These are phyloP conservation scores for Clohesyomyces aquaticus DNA, from an alignment of 495 filamentous ascomycete genomes.

Conservation along the genomic window DNA sequence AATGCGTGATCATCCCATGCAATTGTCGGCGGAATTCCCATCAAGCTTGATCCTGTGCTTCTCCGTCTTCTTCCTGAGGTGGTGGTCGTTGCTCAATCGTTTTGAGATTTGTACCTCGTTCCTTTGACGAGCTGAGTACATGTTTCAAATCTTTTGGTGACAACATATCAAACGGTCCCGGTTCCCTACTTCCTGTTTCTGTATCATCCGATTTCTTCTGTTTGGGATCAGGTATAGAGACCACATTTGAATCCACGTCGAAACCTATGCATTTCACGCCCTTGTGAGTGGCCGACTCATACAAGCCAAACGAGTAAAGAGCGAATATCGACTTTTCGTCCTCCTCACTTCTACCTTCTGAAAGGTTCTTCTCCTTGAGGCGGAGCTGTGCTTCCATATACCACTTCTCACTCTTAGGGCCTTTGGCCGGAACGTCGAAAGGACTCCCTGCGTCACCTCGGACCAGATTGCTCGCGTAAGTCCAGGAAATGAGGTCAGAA, in stretches of 20 bases:
- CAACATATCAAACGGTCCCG: not conserved
- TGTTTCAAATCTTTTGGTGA: not conserved
- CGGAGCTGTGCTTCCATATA: slow-evolving; percentile 4
- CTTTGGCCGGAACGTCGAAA: not conserved
- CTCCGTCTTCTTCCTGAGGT: slow-evolving; percentile 1
- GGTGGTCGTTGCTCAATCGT: not conserved
- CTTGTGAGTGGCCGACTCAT: not conserved
- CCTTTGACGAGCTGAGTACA: not conserved
- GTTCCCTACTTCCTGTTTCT: not conserved
- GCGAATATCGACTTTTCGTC: not conserved
- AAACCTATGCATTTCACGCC: not conserved
- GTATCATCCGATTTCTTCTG: not conserved
- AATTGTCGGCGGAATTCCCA: too few species aligned
- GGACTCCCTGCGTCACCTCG: not conserved
- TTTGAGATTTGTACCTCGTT: not conserved
- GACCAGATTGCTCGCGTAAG: not conserved
- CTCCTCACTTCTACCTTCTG: too few species aligned
- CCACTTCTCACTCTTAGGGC: not conserved
- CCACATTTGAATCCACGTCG: not conserved
- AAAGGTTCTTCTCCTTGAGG: slow-evolving; percentile 1
- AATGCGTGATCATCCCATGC: too few species aligned
- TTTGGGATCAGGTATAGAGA: not conserved
- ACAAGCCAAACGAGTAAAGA: not conserved
- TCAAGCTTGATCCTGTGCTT: not conserved
- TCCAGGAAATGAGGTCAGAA: not conserved